Conservation (phyloP, 108 stramenopile genomes). For the Pseudonitzschia multiseries region DNA sequence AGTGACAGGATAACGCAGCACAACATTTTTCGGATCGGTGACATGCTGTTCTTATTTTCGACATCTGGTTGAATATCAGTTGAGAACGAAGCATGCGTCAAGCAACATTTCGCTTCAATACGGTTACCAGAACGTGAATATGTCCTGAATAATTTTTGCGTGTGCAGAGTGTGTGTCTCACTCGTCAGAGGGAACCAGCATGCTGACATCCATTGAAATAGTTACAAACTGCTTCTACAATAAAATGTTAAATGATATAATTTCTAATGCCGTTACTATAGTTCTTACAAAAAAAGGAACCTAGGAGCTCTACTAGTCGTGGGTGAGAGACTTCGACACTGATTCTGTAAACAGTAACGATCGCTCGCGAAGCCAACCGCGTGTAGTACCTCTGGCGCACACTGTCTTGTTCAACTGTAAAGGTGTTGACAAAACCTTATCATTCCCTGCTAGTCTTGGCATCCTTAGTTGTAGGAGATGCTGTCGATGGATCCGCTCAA, state of each 20-base stretch:
- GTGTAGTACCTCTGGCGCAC: neutral
- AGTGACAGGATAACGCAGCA: too few relatives aligned
- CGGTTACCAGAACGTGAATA: too few relatives aligned
- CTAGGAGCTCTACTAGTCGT: neutral
- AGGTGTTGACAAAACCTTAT: neutral
- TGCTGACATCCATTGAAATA: too few relatives aligned
- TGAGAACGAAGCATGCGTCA: too few relatives aligned
- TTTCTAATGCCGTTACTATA: constrained; percentile 3
- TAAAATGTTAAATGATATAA: neutral
- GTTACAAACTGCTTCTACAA: too few relatives aligned
- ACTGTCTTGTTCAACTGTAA: neutral
- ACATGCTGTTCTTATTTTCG: too few relatives aligned
- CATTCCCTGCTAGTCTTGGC: neutral
- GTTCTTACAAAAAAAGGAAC: neutral
- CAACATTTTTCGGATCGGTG: too few relatives aligned
- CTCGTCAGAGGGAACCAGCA: too few relatives aligned
- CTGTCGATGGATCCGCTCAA: constrained; percentile 30
- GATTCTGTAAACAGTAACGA: neutral
- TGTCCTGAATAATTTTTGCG: too few relatives aligned
- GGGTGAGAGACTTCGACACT: constrained; percentile 3
- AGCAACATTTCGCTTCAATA: too few relatives aligned
- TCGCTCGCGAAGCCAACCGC: neutral
- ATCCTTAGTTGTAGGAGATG: constrained; percentile 26
- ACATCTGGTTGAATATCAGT: too few relatives aligned
- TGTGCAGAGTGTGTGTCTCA: too few relatives aligned